Evolutionary conservation across 2,329 filamentous ascomycete species (phyloP), one percentile per base, ranked within the genome.

Genomic region (Ilyonectria sp.): DNA sequence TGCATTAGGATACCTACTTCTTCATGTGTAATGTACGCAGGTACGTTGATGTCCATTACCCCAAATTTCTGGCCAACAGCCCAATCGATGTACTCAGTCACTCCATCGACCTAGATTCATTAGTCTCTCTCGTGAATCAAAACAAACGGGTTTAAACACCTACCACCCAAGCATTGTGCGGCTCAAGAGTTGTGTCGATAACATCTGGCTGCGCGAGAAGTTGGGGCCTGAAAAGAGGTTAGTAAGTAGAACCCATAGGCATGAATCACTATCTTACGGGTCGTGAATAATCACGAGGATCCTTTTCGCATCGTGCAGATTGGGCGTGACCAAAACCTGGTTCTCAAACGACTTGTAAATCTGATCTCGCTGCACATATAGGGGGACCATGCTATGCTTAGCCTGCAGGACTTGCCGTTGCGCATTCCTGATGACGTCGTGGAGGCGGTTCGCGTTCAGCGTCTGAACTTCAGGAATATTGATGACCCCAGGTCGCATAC

Each of bases 41-140:
- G 95, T 3, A 99, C 87, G 71, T 98, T 98, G 65, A 97, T 89
- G 78, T 99, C 96, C 74, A 99, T 92, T 23, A 98, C 90, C 1
- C 91, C 94, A 75, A 95, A 97, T 17, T 88, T 90, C 65, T 94
- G 88, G n/a, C 86, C 82, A 21, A 91, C 81, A 0, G 94, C 94
- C 94, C 94, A 97, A 66, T 92, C 90, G 70, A 98, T 90, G 79
- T 97, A 98, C 31, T 90, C 88, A 76, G 91, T 90, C 53, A 94
- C 88, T 55, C 90, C 88, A 85, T 98, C 95, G 82, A 93, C 90
- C 94, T 97, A 56, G 15, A 57, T 82, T 23, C 21, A 40, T 74
- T 47, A 76, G 73, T 50, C 8, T 31, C 17, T 10, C 11, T 6
- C n/a, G 2, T 2, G n/a, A 31, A 11, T 2, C 17, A 31, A 11